These are phyloP conservation scores for Umbelopsis sp. DNA, from an alignment of 371 early-diverging fungal genomes.

Conservation along the genomic window DNA sequence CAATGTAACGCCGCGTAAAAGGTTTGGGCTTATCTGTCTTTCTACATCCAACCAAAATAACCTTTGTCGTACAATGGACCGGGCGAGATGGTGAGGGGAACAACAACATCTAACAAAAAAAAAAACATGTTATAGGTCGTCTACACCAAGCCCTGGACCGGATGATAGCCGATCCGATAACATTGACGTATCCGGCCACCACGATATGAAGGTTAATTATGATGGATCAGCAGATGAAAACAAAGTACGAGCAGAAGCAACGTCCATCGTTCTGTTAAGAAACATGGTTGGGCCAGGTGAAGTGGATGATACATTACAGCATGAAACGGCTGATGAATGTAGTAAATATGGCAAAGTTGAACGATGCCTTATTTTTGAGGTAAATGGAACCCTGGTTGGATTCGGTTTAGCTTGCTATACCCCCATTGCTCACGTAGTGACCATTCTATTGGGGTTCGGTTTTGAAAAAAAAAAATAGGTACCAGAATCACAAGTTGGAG, in stretches of 20 bases:
- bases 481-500: conserved; percentile 53
- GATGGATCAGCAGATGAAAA: conserved; percentile 11
- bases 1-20: background rate
- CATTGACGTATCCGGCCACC: background rate
- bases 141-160: conserved; percentile 16
- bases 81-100: too few relatives aligned
- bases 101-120: too few relatives aligned
- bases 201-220: background rate
- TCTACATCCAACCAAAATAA: background rate
- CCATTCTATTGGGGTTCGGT: background rate
- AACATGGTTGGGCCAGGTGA: conserved; percentile 76
- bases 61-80: background rate
- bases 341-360: conserved; percentile 74
- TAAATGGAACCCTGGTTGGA: conserved; percentile 23
- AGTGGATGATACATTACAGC: conserved; percentile 72
- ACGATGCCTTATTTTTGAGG: conserved; percentile 71
- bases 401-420: background rate
- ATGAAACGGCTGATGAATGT: conserved; percentile 80
- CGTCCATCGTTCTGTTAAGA: conserved; percentile 57
- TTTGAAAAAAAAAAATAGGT: conserved; percentile 27
- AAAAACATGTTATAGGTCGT: background rate
- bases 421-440: background rate
- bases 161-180: conserved; percentile 3
- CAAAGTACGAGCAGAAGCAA: conserved; percentile 23
- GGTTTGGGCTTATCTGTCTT: background rate